Evolutionary conservation across 352 stramenopile species (phyloP), one percentile per base, ranked within the genome.

Genomic region (Globisporangium echinulatum): DNA sequence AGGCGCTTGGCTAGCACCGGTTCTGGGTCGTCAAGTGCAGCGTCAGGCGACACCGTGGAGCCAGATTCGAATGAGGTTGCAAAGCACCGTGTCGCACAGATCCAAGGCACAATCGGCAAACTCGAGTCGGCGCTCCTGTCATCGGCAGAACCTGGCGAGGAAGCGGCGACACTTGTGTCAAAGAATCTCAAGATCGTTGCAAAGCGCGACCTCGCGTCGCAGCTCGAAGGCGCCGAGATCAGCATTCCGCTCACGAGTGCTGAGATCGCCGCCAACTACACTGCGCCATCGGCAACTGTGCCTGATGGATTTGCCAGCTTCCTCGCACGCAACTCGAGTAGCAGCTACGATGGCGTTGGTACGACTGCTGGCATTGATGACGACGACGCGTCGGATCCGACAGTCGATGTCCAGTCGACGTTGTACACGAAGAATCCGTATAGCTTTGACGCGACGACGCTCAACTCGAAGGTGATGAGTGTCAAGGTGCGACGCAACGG

Each of bases 351-450:
- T 17, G 13, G 1, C 7, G 11, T 8, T 13, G 40, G 40, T 14
- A 14, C 40, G 40, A 44, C 40, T 44, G 51, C 51, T 7, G 61
- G 42, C n/a, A 15, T 5, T n/a, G n/a, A 25, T 47, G 54, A n/a
- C 4, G 54, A 46, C 0, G 56, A 60, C 7, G 49, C 7, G 0
- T 54, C 59, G 1, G 75, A 85, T n/a, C 72, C 72, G 3, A 69
- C 68, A 2, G 65, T 88, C 9, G 78, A 88, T 51, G 62, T 88
- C n/a, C 78, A 86, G 51, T 85, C 78, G 7, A 85, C 73, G 33
- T 52, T 82, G 13, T 88, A 76, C 55, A 76, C 78, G 0, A 88
- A 86, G 65, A 88, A 88, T 52, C 76, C 72, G 49, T 88, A 88
- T 55, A 70, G 62, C 10, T 88, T 85, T 56, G 71, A 68, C 3